These are phyloP conservation scores for Phylloporus arenicola DNA, from an alignment of 768 basidiomycete genomes.

Conservation along the genomic window DNA sequence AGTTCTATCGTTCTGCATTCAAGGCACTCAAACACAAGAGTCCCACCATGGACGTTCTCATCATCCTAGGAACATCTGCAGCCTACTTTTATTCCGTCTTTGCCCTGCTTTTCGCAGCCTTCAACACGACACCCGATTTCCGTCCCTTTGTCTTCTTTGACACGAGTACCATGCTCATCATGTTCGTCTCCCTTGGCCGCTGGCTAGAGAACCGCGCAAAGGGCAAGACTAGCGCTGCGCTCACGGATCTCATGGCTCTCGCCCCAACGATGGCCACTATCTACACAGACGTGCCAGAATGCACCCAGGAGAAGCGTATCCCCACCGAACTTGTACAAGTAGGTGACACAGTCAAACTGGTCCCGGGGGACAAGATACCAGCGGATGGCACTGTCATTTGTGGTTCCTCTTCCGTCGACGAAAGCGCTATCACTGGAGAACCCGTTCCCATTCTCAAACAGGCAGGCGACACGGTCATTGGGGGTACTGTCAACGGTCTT, in stretches of 20 bases:
- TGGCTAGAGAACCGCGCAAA: conserved; percentile 96
- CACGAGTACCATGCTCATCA: conserved; percentile 97
- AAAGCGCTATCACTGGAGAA: conserved; percentile 96
- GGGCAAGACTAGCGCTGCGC: conserved; percentile 92
- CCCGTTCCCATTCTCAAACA: conserved; percentile 84
- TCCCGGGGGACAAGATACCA: conserved; percentile 94
- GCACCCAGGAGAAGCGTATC: conserved; percentile 83
- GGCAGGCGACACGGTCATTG: conserved; percentile 81
- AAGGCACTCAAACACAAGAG: conserved; percentile 85
- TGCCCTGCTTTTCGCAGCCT: conserved; percentile 58
- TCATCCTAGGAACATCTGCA: conserved; percentile 91
- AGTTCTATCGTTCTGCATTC: conserved; percentile 86
- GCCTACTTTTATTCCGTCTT: conserved; percentile 88
- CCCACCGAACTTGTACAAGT: conserved; percentile 93
- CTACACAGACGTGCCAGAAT: conserved; percentile 78
- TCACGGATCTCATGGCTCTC: conserved; percentile 94
- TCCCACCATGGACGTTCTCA: conserved; percentile 97
- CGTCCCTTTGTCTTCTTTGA: conserved; percentile 94
- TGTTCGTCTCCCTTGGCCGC: conserved; percentile 92
- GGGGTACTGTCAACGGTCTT: conserved; percentile 93
- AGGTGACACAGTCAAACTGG: conserved; percentile 87
- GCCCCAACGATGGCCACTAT: conserved; percentile 94
- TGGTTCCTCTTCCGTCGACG: conserved; percentile 87
- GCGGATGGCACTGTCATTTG: conserved; percentile 89
- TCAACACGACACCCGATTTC: conserved; percentile 60